Base-by-base conservation (phyloP, 2,329 filamentous ascomycete genomes). In the Apiospora pterosperma region DNA sequence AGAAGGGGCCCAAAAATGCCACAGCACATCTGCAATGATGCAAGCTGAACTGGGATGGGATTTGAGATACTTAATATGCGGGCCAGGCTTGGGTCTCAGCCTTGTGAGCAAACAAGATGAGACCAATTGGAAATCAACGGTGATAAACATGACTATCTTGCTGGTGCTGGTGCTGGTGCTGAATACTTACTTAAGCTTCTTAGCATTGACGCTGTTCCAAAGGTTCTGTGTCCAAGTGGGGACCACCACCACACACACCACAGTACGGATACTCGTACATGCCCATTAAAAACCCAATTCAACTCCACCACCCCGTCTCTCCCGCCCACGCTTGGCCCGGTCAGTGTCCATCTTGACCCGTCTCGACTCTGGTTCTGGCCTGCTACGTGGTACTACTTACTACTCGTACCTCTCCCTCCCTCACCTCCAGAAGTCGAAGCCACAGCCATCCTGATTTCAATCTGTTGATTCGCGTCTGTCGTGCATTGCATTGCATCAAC, bases 401-500 rank as follows among this genome's bases (percentile, higher is more conserved):
- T n/a, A n/a, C n/a, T n/a, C n/a, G n/a, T n/a, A n/a, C 42, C 28
- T 48, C 42, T 48, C 23, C 14, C 42, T 19, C 23, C 23, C 23
- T 23, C 14, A 2, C 42, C 42, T 23, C 21, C 21, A n/a, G n/a
- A n/a, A n/a, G n/a, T n/a, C n/a, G n/a, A n/a, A n/a, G n/a, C n/a
- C n/a, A n/a, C n/a, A n/a, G n/a, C n/a, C n/a, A n/a, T n/a, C n/a
- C n/a, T n/a, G n/a, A n/a, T n/a, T n/a, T n/a, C 42, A 48, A 48
- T 48, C 42, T 44, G 41, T 21, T 25, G 38, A n/a, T 48, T 48
- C 31, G 44, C 25, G 21, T 55, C 48, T 55, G 48, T 55, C 48
- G 48, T 55, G 48, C 48, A 55, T 55, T 55, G 48, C 48, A 55
- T 55, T 55, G 48, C 48, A 34, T 55, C 48, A 34, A 55, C 48